Base-by-base conservation (phyloP, 352 stramenopile genomes). In the Peronospora belbahrii region DNA sequence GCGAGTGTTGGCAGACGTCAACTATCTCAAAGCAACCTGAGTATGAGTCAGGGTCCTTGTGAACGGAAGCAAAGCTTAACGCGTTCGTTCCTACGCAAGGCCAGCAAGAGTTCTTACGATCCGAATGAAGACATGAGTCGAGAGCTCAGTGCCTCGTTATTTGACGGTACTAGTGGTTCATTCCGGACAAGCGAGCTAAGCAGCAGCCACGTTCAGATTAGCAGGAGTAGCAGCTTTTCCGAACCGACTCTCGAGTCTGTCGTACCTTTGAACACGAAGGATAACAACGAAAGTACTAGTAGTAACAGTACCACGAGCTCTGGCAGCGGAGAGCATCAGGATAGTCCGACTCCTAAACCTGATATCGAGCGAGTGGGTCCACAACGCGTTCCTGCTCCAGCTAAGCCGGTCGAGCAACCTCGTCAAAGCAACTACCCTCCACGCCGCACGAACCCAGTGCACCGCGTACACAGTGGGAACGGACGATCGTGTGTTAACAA, bases 101-200 rank as follows among this genome's bases (percentile, higher is more conserved):
- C 39, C 15, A 36, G 45, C 30, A 54, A 50, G 24, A 25, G 54
- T 0, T 60, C 54, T 5, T 68, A 64, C 23, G 59, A 68, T 17
- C 59, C 54, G 3, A 36, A 42, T 22, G 48, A 68, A 33, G 54
- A 68, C 41, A 58, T 61, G 30, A 61, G 54, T 32, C 48, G 42
- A 23, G 63, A 67, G 23, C 23, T 69, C 2, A 62, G 55, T 14
- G 48, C 52, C n/a, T 68, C 58, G 19, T 62, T 67, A 28, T 69
- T 67, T n/a, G 63, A 72, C 15, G 59, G 63, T 40, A 69, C 63
- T 0, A 61, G 62, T 18, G 56, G 50, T 15, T 61, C 51, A 11
- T 64, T 67, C 28, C 49, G 49, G 0, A 62, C 55, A 2, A 62
- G 49, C 33, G 48, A 65, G 20, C 33, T 68, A 7, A 58, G 59